Conservation (phyloP, 176 grass and related monocot species). For the Triticum monococcum region DNA sequence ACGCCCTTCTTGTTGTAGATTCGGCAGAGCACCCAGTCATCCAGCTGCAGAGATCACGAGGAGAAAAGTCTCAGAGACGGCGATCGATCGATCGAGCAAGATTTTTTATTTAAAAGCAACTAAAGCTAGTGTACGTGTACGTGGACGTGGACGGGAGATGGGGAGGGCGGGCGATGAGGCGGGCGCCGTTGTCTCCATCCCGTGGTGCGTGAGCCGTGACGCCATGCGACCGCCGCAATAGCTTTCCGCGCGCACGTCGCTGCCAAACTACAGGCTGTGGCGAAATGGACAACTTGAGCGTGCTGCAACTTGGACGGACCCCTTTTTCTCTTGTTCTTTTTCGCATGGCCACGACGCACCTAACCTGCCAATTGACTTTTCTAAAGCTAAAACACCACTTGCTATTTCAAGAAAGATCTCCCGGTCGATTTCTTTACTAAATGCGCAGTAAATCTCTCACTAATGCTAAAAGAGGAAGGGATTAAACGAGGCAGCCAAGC, state of each 20-base stretch:
- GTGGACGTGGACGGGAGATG: not conserved
- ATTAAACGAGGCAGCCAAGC: not conserved
- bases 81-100: not conserved
- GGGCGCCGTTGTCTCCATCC: slow-evolving; percentile 24
- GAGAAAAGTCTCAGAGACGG: not conserved
- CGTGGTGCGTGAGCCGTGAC: slow-evolving; percentile 49
- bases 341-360: not conserved
- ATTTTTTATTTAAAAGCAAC: not conserved
- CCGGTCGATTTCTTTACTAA: not conserved
- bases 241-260: slow-evolving; percentile 2
- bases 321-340: not conserved
- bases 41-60: slow-evolving; percentile 47
- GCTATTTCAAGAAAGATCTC: slow-evolving; percentile 12
- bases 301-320: slow-evolving; percentile 23
- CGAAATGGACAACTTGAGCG: slow-evolving; percentile 25
- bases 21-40: slow-evolving; percentile 94
- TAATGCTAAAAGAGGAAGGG: not conserved
- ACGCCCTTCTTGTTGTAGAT: slow-evolving; percentile 97
- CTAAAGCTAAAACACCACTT: not conserved
- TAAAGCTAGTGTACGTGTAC: not conserved
- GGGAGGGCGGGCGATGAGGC: not conserved
- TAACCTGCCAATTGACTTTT: not conserved
- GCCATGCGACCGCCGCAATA: slow-evolving; percentile 19
- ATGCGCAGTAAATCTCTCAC: not conserved
- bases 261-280: slow-evolving; percentile 11